Evolutionary conservation across 176 grass and related monocot species (phyloP).

Genomic region (Echinochloa phyllopogon): DNA sequence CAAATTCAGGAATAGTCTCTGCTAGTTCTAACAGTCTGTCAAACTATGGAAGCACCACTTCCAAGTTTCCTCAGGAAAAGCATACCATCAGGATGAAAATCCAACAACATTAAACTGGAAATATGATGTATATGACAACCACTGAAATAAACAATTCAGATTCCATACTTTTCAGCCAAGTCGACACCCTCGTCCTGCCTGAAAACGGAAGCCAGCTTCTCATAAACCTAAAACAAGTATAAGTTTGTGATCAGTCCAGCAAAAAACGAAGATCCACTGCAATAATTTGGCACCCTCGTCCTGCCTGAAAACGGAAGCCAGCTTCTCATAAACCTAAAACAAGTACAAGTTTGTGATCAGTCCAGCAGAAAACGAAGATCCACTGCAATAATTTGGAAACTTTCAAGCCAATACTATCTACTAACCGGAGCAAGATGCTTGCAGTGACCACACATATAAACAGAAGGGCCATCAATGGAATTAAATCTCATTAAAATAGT

Average conservation of each 20-base stretch:
- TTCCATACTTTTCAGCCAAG: conserved; percentile 84
- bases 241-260: conserved; percentile 36
- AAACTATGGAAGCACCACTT: not conserved
- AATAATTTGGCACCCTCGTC: conserved; percentile 50
- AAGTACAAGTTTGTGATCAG: conserved; percentile 44
- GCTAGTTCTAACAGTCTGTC: not conserved
- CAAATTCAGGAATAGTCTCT: not conserved
- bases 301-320: conserved; percentile 70
- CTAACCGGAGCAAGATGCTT: conserved; percentile 98
- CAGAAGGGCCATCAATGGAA: conserved; percentile 39
- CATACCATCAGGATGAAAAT: not conserved
- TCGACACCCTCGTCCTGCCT: conserved; percentile 75
- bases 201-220: conserved; percentile 80
- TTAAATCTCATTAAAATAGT: not conserved
- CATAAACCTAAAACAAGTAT: conserved; percentile 70
- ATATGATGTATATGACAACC: not conserved
- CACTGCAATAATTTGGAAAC: conserved; percentile 2
- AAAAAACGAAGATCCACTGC: conserved; percentile 6
- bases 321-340: conserved; percentile 87
- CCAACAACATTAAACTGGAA: not conserved
- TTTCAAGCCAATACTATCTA: conserved; percentile 31
- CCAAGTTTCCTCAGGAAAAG: not conserved
- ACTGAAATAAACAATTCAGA: conserved; percentile 31
- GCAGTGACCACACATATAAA: conserved; percentile 93
- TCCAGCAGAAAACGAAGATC: conserved; percentile 13